Base-by-base conservation (phyloP, 768 basidiomycete species). In the Mycena pura region DNA sequence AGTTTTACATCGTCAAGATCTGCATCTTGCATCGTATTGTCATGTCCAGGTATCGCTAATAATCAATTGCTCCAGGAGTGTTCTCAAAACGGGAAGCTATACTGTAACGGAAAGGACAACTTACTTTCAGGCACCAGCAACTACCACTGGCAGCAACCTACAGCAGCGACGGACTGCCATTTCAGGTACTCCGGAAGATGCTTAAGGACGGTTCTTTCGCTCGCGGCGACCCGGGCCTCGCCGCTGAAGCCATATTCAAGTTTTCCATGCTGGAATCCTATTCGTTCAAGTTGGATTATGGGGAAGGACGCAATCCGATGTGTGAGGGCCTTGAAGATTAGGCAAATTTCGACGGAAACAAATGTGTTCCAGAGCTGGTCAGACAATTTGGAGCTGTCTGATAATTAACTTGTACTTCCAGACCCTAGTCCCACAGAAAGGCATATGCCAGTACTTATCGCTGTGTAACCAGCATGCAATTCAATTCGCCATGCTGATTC, bases 361-460 rank as follows among this genome's bases (percentile, higher is more conserved):
- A 36, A 63, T n/a, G 31, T 22, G 41, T 63, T 50, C 32, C 55
- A 57, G 40, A 52, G 55, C 39, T 63, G 61, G 61, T 63, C 55
- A 5, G 61, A 63, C 10, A 32, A 44, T 28, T 25, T 63, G 25
- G 55, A 63, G 13, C 5, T 61, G 14, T 5, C 17, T 17, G 29
- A n/a, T n/a, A n/a, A n/a, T n/a, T n/a, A n/a, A n/a, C n/a, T n/a
- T n/a, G n/a, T n/a, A n/a, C n/a, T n/a, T n/a, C n/a, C n/a, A n/a
- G n/a, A n/a, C n/a, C n/a, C n/a, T n/a, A n/a, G n/a, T n/a, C n/a
- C n/a, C n/a, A n/a, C n/a, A n/a, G n/a, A n/a, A n/a, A n/a, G n/a
- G n/a, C n/a, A n/a, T n/a, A n/a, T n/a, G n/a, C n/a, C n/a, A n/a
- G n/a, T n/a, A n/a, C n/a, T n/a, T n/a, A n/a, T n/a, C n/a, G n/a